Evolutionary conservation across 768 basidiomycete genomes (phyloP).

Genomic region (Podaxis sp.): DNA sequence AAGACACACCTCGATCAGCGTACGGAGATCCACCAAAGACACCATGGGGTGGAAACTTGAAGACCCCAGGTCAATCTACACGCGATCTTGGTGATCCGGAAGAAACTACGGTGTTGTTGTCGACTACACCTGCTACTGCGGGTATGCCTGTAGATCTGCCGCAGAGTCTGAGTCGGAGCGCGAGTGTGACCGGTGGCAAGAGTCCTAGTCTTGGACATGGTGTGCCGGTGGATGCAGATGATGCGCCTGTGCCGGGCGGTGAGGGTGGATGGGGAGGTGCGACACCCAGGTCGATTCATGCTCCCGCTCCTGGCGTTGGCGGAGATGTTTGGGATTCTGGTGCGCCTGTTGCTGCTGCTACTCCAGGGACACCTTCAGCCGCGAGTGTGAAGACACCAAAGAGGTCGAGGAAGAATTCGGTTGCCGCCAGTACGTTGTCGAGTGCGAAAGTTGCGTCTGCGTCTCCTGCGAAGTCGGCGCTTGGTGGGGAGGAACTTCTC

Average conservation of each 20-base stretch:
- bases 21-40: conserved; percentile 9
- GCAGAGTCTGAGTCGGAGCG: neutral
- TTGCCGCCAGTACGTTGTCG: conserved; percentile 17
- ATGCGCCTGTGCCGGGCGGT: conserved; percentile 3
- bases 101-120: neutral
- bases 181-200: neutral
- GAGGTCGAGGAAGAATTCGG: conserved; percentile 11
- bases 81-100: neutral
- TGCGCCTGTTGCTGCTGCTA: neutral
- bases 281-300: neutral
- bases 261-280: neutral
- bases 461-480: conserved; percentile 21
- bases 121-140: neutral
- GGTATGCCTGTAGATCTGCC: neutral
- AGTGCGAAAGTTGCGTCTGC: conserved; percentile 24
- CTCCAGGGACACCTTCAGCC: neutral
- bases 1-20: conserved; percentile 2
- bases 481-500: conserved; percentile 18
- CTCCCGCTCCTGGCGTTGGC: neutral
- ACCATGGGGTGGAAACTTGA: conserved; percentile 1
- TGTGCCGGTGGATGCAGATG: conserved; percentile 1
- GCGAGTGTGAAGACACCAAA: conserved; percentile 3
- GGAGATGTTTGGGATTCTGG: neutral
- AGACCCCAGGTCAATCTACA: neutral
- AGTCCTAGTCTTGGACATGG: neutral